Percentiles rank a stretch among this genome's conserved stretches.
These are phyloP conservation scores for Echium plantagineum DNA, from an alignment of 257 asterid species.

Conservation along the genomic window DNA sequence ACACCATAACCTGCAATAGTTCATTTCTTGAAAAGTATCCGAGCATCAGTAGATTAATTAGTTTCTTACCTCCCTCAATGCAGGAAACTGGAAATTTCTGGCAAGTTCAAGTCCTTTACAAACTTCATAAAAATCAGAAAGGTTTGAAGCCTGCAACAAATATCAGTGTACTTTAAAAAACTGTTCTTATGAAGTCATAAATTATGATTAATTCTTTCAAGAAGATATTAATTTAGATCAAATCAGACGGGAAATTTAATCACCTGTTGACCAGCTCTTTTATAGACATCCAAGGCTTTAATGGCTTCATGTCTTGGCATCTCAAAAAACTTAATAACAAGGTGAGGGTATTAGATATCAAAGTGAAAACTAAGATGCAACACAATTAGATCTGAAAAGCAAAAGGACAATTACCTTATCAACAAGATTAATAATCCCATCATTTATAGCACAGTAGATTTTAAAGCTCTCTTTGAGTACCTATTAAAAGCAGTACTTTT, in stretches of 20 bases:
- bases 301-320: constrained; percentile 99
- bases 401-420: constrained; percentile 55
- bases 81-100: constrained; percentile 94
- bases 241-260: neutral
- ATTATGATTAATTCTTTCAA: no score
- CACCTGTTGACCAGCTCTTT: constrained; percentile 99
- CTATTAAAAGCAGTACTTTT: constrained; percentile 28
- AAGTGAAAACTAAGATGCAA: neutral
- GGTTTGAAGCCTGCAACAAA: constrained; percentile 42
- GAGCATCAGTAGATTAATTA: neutral
- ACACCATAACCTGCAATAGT: neutral
- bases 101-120: constrained; percentile 98
- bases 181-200: no score
- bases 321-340: constrained; percentile 82
- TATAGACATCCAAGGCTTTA: constrained; percentile 85
- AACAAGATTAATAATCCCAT: constrained; percentile 95
- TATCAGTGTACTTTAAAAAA: neutral
- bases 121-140: constrained; percentile 87
- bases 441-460: constrained; percentile 90
- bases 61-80: constrained; percentile 63
- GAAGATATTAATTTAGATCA: neutral
- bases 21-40: neutral
- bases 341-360: neutral
- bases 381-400: neutral
- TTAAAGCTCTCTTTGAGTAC: constrained; percentile 98